phyloP scores from a whole-genome alignment of 2,329 filamentous ascomycete genomes.

The Venturia nashicola region DNA sequence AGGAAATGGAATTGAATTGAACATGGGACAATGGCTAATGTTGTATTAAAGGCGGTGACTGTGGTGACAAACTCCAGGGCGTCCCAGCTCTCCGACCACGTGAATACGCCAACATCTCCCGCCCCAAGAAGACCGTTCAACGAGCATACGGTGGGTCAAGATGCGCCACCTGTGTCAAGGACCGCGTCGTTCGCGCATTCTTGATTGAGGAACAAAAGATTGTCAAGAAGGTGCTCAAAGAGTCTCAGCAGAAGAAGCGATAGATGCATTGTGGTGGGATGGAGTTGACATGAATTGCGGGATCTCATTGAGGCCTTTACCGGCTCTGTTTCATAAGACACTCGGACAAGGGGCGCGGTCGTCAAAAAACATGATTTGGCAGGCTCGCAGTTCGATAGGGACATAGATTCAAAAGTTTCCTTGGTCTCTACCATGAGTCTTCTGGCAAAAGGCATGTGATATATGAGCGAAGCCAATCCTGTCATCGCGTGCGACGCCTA shows the following conservation, averaged over 20 bases:
- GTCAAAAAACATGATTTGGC: background rate
- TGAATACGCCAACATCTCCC: constrained; percentile 94
- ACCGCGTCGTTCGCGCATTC: constrained; percentile 96
- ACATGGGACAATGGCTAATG: background rate
- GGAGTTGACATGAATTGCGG: constrained; percentile 4
- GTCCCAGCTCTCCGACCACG: constrained; percentile 95
- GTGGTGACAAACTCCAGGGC: constrained; percentile 91
- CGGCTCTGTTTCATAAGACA: background rate
- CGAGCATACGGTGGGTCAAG: constrained; percentile 95
- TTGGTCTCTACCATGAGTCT: background rate
- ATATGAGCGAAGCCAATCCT: background rate
- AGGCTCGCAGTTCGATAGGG: background rate
- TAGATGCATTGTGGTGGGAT: constrained; percentile 1
- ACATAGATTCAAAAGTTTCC: constrained; percentile 2
- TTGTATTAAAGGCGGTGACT: constrained; percentile 56
- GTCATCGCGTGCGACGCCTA: background rate
- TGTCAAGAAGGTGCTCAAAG: constrained; percentile 99
- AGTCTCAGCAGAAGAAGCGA: constrained; percentile 30
- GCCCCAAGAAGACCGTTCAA: constrained; percentile 98
- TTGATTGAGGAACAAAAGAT: constrained; percentile 99
- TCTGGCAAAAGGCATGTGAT: background rate
- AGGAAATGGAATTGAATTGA: background rate
- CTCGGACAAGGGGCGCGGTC: background rate
- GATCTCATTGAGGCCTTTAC: background rate
- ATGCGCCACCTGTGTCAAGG: constrained; percentile 97